Percentiles rank a stretch among this genome's conserved stretches.
These are phyloP conservation scores for Candida caryicola DNA, from an alignment of 805 yeast genomes.

Conservation along the genomic window DNA sequence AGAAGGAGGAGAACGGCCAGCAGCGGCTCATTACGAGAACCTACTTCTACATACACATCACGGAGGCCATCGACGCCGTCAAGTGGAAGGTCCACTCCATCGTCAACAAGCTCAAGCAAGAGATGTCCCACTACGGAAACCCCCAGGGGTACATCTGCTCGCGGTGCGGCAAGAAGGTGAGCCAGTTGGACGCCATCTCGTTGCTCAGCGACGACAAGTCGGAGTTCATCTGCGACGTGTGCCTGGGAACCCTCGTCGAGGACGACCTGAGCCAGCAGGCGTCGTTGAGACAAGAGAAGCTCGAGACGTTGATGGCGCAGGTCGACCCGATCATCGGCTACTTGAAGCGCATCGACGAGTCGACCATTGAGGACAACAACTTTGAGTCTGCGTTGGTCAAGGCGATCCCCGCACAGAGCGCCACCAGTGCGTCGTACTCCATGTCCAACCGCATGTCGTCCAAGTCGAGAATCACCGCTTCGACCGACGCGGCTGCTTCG, in stretches of 20 bases:
- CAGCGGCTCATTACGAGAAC: constrained; percentile 69
- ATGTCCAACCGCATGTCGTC: constrained; percentile 44
- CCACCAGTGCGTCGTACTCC: constrained; percentile 66
- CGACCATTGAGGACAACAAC: constrained; percentile 37
- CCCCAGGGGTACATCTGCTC: constrained; percentile 96
- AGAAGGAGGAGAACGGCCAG: constrained; percentile 62
- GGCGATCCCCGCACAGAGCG: constrained; percentile 80
- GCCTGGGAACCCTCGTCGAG: constrained; percentile 74
- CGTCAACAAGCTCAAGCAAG: constrained; percentile 75
- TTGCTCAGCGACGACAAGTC: constrained; percentile 75
- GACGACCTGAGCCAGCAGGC: constrained; percentile 87
- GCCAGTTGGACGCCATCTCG: constrained; percentile 85
- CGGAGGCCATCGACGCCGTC: constrained; percentile 92
- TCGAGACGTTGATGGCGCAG: constrained; percentile 84
- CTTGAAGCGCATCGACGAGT: constrained; percentile 54
- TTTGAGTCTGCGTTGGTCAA: constrained; percentile 60
- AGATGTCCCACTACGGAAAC: constrained; percentile 77
- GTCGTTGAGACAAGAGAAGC: constrained; percentile 71
- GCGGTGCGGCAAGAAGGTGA: constrained; percentile 73
- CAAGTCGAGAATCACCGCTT: constrained; percentile 28
- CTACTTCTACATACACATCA: constrained; percentile 81
- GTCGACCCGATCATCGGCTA: constrained; percentile 83
- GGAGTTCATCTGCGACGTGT: constrained; percentile 79
- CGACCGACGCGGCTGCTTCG: constrained; percentile 48
- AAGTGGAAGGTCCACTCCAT: constrained; percentile 94